These are phyloP conservation scores for Singerocomus rubriflavus DNA, from an alignment of 1,284 basidiomycete genomes.

Conservation along the genomic window DNA sequence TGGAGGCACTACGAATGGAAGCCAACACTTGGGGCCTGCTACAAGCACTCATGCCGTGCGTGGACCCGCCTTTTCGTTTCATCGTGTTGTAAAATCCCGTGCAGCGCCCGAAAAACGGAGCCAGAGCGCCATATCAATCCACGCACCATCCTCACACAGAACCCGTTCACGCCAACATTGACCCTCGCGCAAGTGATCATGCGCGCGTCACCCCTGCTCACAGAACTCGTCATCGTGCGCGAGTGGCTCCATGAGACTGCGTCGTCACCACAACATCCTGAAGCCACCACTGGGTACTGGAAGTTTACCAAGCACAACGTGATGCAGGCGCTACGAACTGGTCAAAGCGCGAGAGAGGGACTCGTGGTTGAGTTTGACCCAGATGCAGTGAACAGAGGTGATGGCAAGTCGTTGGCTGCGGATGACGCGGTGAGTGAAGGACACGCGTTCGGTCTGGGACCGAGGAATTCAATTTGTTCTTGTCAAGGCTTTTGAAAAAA, in stretches of 20 bases:
- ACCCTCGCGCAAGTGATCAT: conserved; percentile 71
- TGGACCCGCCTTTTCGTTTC: conserved; percentile 17
- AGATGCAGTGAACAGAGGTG: conserved; percentile 60
- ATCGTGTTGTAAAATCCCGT: not conserved
- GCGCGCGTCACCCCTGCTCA: conserved; percentile 53
- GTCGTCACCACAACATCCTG: conserved; percentile 54
- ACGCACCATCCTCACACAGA: conserved; percentile 53
- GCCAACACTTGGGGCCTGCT: conserved; percentile 79
- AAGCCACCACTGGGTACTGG: conserved; percentile 76
- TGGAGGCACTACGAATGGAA: conserved; percentile 67
- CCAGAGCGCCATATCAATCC: conserved; percentile 45
- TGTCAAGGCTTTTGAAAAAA: conserved; percentile 72
- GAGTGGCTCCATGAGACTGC: conserved; percentile 82
- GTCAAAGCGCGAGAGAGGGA: conserved; percentile 43
- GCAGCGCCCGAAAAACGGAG: conserved; percentile 62
- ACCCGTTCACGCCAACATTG: conserved; percentile 76
- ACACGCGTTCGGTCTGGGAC: not conserved
- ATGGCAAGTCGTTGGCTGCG: conserved; percentile 54
- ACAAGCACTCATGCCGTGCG: conserved; percentile 70
- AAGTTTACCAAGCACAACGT: conserved; percentile 76
- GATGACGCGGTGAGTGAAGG: conserved; percentile 66
- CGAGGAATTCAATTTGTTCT: conserved; percentile 3
- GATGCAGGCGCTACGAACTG: conserved; percentile 61
- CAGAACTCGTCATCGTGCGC: conserved; percentile 71
- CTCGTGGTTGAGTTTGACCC: conserved; percentile 73